Evolutionary conservation across 768 basidiomycete species (phyloP), one percentile per base, ranked within the genome.

Genomic region (Lyophyllum decastes): DNA sequence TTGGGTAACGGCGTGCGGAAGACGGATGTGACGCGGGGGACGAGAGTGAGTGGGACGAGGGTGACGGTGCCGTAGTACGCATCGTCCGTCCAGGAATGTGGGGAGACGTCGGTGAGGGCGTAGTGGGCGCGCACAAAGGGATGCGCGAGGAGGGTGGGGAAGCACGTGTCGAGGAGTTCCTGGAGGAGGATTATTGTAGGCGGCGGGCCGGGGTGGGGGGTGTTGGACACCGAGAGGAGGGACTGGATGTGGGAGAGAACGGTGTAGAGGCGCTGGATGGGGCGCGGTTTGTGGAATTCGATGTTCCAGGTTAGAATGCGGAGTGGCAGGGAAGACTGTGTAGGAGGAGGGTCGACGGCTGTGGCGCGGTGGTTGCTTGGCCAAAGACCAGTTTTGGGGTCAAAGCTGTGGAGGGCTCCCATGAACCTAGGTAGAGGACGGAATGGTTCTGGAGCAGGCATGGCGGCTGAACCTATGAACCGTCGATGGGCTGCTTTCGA

Each of bases 111-210:
- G 14, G 73, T 68, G 21, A 82, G 65, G 41, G 70, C 57, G 65
- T 78, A 83, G 61, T 69, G 68, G 44, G 65, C 67, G 30, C 76
- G 76, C 17, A 84, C 70, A 77, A 81, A 84, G n/a, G 69, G 64
- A 63, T 76, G 66, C 17, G 63, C 63, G 48, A 80, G 72, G 53
- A 84, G 68, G 22, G 70, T 64, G 7, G 63, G 52, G 58, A 83
- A 77, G 25, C 72, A 77, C 0, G 47, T 40, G 4, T 26, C 8
- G 11, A 71, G 61, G 25, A 83, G 70, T 61, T 84, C 82, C 62
- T 84, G 82, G 43, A 84, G 59, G 35, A 84, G 64, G 48, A 84
- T 70, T 41, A 77, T n/a, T n/a, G n/a, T 72, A 61, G 77, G 76
- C 4, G 79, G 76, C 30, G 64, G 68, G 0, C 76, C 76, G 9